Evolutionary conservation across 1,284 basidiomycete genomes (phyloP).

Genomic region (Puccinia triticina): DNA sequence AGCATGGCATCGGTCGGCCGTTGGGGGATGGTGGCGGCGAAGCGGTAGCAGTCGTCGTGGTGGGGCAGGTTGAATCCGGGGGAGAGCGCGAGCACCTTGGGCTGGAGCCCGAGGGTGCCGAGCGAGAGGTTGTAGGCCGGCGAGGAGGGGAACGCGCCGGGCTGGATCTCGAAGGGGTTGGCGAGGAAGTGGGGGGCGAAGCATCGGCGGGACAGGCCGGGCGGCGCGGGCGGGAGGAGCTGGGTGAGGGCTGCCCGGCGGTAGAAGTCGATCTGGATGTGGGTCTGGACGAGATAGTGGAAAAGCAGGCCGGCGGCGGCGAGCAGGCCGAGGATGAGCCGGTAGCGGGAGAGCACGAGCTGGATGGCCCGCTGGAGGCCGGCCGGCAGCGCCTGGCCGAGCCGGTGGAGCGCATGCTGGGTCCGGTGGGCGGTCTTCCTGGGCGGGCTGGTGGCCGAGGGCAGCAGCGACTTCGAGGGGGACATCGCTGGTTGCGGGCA

Average conservation of each 20-base stretch:
- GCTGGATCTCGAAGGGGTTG: neutral
- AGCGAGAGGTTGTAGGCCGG: slow-evolving; percentile 31
- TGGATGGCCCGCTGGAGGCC: neutral
- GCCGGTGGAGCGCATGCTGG: neutral
- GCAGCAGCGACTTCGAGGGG: too few species aligned
- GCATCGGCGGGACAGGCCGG: slow-evolving; percentile 18
- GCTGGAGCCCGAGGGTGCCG: slow-evolving; percentile 24
- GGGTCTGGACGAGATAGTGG: slow-evolving; percentile 26
- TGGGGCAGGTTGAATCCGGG: slow-evolving; percentile 47
- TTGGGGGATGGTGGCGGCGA: slow-evolving; percentile 10
- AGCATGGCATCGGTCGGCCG: slow-evolving; percentile 18
- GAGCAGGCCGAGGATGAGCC: slow-evolving; percentile 12
- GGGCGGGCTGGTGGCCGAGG: too few species aligned
- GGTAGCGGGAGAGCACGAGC: neutral
- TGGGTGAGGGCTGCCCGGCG: neutral
- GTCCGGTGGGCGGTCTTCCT: too few species aligned
- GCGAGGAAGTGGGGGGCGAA: neutral
- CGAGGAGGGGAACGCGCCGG: slow-evolving; percentile 32
- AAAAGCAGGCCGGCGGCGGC: neutral
- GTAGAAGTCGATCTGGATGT: slow-evolving; percentile 46
- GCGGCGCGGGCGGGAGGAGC: slow-evolving; percentile 28
- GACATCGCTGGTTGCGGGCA: too few species aligned
- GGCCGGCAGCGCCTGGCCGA: neutral
- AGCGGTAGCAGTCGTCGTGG: slow-evolving; percentile 47
- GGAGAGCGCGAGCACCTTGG: slow-evolving; percentile 38